Evolutionary conservation across 1,284 basidiomycete species (phyloP).

Genomic region (Caloboletus inedulis): DNA sequence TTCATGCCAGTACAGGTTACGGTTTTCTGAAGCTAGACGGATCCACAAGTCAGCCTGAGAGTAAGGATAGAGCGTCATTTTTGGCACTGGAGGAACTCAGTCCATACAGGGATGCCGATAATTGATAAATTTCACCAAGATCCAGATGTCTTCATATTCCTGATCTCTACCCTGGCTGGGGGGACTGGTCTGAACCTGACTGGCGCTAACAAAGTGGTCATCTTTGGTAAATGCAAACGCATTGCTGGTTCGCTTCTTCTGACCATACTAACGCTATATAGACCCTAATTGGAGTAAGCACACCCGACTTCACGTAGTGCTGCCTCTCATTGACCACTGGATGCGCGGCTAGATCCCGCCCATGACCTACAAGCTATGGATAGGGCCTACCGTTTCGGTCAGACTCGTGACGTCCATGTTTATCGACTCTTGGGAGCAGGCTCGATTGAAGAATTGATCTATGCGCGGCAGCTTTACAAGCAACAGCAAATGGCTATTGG

Average conservation of each 20-base stretch:
- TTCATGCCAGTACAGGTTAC: conserved; percentile 42
- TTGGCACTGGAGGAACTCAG: conserved; percentile 9
- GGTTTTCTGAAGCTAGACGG: conserved; percentile 75
- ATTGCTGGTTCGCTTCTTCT: not conserved
- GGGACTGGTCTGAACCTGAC: conserved; percentile 75
- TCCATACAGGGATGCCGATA: conserved; percentile 64
- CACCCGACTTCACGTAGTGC: not conserved
- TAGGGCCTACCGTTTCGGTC: conserved; percentile 85
- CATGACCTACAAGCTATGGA: conserved; percentile 89
- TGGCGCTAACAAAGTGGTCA: conserved; percentile 80
- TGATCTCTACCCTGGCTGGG: conserved; percentile 77
- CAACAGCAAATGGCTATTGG: conserved; percentile 88
- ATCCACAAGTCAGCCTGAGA: conserved; percentile 57
- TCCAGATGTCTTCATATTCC: conserved; percentile 68
- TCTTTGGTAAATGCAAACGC: conserved; percentile 58
- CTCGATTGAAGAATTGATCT: conserved; percentile 83
- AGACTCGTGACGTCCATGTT: conserved; percentile 82
- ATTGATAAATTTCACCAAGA: conserved; percentile 83
- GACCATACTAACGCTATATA: conserved; percentile 26
- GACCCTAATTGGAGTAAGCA: conserved; percentile 88
- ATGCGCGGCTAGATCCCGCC: conserved; percentile 60
- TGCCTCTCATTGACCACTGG: conserved; percentile 1
- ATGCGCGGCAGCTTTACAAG: conserved; percentile 85
- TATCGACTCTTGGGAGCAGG: conserved; percentile 83
- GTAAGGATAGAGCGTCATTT: conserved; percentile 39